phyloP scores from a whole-genome alignment of 2,329 filamentous ascomycete species.

The Sclerotinia glacialis region DNA sequence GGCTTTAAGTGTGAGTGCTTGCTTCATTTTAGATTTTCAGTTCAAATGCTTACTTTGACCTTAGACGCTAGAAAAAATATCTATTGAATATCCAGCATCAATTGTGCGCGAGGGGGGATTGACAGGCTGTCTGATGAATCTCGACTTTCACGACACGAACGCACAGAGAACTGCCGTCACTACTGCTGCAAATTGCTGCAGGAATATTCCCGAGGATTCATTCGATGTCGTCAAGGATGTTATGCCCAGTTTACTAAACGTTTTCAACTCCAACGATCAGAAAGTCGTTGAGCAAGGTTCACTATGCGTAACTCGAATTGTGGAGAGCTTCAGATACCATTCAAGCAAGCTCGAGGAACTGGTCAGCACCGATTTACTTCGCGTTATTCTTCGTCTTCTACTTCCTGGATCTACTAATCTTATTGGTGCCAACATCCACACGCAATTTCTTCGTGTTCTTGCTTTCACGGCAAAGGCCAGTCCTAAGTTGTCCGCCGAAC shows the following conservation, averaged over 20 bases:
- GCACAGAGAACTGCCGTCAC: slow-evolving; percentile 96
- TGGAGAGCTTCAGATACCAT: slow-evolving; percentile 93
- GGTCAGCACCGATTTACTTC: slow-evolving; percentile 82
- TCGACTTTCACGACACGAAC: slow-evolving; percentile 97
- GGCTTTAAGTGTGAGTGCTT: slow-evolving; percentile 68
- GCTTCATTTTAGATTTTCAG: background rate
- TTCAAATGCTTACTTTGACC: slow-evolving; percentile 23
- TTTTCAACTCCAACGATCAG: slow-evolving; percentile 88
- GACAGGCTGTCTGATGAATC: slow-evolving; percentile 90
- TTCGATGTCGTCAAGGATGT: slow-evolving; percentile 90
- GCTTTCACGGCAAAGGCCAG: slow-evolving; percentile 89
- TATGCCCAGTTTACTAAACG: slow-evolving; percentile 91
- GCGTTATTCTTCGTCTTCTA: slow-evolving; percentile 79
- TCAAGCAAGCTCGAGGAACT: slow-evolving; percentile 87
- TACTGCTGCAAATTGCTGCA: slow-evolving; percentile 96
- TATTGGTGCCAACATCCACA: slow-evolving; percentile 91
- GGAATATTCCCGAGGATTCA: slow-evolving; percentile 91
- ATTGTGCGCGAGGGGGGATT: slow-evolving; percentile 95
- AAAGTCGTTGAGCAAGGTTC: slow-evolving; percentile 96
- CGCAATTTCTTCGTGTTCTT: slow-evolving; percentile 88
- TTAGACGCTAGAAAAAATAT: slow-evolving; percentile 91
- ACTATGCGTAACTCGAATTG: slow-evolving; percentile 89
- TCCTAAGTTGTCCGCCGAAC: slow-evolving; percentile 78
- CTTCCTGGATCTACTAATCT: slow-evolving; percentile 93
- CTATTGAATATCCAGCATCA: slow-evolving; percentile 87